phyloP scores from a whole-genome alignment of 2,329 filamentous ascomycete species.

The Colletotrichum caudatum region DNA sequence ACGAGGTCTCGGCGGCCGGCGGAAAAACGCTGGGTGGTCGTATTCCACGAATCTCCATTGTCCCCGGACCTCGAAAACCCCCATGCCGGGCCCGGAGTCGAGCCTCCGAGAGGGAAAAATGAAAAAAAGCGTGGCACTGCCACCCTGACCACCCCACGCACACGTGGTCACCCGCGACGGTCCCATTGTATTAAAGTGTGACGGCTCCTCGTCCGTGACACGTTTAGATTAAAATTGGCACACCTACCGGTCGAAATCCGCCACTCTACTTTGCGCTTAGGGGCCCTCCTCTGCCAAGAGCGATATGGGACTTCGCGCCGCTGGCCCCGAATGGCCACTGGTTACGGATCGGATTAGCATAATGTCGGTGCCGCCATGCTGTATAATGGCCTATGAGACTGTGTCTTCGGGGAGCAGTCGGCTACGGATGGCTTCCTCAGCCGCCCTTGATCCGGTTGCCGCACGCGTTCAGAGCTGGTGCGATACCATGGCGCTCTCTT shows the following conservation, averaged over 20 bases:
- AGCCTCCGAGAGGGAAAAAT: constrained; percentile 10
- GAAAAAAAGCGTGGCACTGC: neutral
- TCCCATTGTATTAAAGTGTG: neutral
- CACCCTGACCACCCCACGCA: neutral
- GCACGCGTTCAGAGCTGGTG: neutral
- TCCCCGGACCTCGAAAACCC: neutral
- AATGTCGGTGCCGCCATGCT: neutral
- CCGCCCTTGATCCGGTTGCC: neutral
- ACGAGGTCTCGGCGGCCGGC: neutral
- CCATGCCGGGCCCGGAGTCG: constrained; percentile 1
- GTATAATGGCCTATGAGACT: neutral
- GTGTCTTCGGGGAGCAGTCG: neutral
- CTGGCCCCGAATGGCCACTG: neutral
- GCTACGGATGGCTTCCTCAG: neutral
- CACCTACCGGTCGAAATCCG: neutral
- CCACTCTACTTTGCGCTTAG: neutral
- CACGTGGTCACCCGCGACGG: neutral
- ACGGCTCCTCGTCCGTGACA: neutral
- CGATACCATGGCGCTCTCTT: neutral
- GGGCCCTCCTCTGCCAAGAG: neutral
- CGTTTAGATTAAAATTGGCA: neutral
- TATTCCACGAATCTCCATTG: constrained; percentile 22
- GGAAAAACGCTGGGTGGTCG: neutral
- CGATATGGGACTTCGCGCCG: neutral
- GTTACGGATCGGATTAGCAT: too few species aligned